Evolutionary conservation across 345 rosid species (phyloP), one percentile per base, ranked within the genome.

Genomic region (Lepidium didymum): DNA sequence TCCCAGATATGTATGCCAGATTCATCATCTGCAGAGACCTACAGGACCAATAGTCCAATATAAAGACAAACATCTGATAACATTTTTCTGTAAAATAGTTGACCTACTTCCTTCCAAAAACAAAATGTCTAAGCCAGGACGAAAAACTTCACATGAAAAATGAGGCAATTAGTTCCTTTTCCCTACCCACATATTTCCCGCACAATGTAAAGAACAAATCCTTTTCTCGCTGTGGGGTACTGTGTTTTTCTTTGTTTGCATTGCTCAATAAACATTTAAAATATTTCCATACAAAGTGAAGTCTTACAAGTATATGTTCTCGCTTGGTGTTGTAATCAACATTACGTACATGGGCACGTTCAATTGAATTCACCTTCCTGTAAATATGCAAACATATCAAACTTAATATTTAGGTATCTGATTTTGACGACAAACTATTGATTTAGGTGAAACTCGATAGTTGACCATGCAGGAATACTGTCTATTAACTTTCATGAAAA

Each of bases 321-420:
- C 81, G 81, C 76, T 72, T 85, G 38, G 68, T 62, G 67, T 87
- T 82, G 77, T 84, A 92, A 50, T 89, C 88, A 25, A 85, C 77
- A 70, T 77, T 74, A 38, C 79, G 92, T 25, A 86, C 81, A 79
- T 83, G 92, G 16, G 80, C 76, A 67, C 78, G 79, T 38, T 86
- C 92, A 38, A 92, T 80, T 37, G 95, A 85, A 76, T 75, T 86
- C 62, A 82, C 77, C 74, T 82, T 89, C 86, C 98, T 89, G 91
- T 42, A 72, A 9, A 36, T 29, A 67, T 73, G 61, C 51, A 64
- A 42, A 66, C 34, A 53, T 51, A 51, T 14, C 42, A 49, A 29
- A 23, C 46, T 35, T 21, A 35, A 43, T 27, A 74, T 59, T 66
- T 15, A 38, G 15, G 40, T 10, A 21, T 34, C 19, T 49, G 18